These are phyloP conservation scores for Simplicillium aogashimaense DNA, from an alignment of 2,329 filamentous ascomycete genomes.

Conservation along the genomic window DNA sequence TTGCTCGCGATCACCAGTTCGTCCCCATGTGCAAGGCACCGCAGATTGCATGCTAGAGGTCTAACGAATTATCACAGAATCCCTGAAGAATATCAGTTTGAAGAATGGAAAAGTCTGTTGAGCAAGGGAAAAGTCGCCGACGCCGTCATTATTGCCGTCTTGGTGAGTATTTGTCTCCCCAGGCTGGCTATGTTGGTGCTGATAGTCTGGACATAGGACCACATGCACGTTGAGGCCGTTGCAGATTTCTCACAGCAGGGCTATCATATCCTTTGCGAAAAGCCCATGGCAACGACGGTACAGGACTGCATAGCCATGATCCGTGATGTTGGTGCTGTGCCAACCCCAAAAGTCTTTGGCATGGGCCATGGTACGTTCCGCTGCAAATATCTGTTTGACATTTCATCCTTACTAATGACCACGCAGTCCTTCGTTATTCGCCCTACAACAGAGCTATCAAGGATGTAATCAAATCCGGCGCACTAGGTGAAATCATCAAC, in stretches of 20 bases:
- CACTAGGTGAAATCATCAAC: conserved; percentile 9
- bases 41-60: too few relatives aligned
- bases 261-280: conserved; percentile 10
- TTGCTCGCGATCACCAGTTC: conserved; percentile 7
- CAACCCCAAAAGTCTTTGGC: conserved; percentile 6
- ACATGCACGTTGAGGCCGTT: conserved; percentile 16
- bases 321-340: background rate
- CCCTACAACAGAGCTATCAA: conserved; percentile 9
- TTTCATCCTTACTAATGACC: background rate
- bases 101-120: conserved; percentile 6
- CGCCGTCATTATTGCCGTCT: conserved; percentile 7
- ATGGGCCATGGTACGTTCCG: conserved; percentile 7
- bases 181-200: background rate
- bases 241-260: conserved; percentile 19
- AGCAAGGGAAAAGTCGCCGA: conserved; percentile 8
- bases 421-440: conserved; percentile 8
- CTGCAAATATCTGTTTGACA: background rate
- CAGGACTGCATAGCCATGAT: conserved; percentile 9
- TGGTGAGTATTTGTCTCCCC: conserved; percentile 1
- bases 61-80: conserved; percentile 2
- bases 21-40: too few relatives aligned
- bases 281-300: conserved; percentile 9
- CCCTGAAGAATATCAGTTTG: conserved; percentile 4
- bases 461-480: conserved; percentile 8
- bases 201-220: conserved; percentile 4